Percentiles rank a stretch among this genome's conserved stretches.
Evolutionary conservation across 2,329 filamentous ascomycete species (phyloP).

Genomic region (Aspergillus proliferans): DNA sequence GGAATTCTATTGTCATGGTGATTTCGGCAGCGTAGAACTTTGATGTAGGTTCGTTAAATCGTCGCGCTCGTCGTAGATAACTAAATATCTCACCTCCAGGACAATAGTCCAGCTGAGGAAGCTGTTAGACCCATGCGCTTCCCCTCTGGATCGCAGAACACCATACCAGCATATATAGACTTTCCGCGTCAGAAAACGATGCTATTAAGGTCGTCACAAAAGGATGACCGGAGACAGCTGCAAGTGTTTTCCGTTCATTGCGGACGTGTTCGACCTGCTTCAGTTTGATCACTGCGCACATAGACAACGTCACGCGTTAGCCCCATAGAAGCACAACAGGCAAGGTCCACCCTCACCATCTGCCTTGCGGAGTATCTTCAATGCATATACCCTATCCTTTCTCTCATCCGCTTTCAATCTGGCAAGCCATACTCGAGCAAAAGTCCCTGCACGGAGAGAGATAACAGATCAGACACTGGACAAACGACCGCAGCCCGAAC

Average conservation of each 20-base stretch:
- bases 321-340: conserved; percentile 1
- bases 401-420: conserved; percentile 33
- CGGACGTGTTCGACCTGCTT: conserved; percentile 65
- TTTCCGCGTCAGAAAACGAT: conserved; percentile 58
- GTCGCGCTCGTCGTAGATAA: conserved; percentile 55
- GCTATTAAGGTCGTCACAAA: conserved; percentile 61
- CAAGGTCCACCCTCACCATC: conserved; percentile 33
- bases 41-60: conserved; percentile 58
- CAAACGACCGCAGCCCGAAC: background rate
- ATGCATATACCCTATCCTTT: conserved; percentile 40
- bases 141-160: background rate
- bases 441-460: conserved; percentile 37
- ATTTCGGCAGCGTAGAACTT: conserved; percentile 64
- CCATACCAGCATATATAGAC: conserved; percentile 48
- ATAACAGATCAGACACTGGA: conserved; percentile 9
- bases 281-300: conserved; percentile 46
- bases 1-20: conserved; percentile 57
- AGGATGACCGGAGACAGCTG: conserved; percentile 57
- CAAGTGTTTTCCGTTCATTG: conserved; percentile 59
- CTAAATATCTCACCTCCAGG: conserved; percentile 63
- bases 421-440: conserved; percentile 47
- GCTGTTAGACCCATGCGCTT: background rate
- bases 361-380: conserved; percentile 47
- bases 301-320: conserved; percentile 4
- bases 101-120: conserved; percentile 55